Percentiles rank a stretch among this genome's conserved stretches.
These are phyloP conservation scores for Pneumocystis sp. DNA, from an alignment of 1,139 yeast species.

Conservation along the genomic window DNA sequence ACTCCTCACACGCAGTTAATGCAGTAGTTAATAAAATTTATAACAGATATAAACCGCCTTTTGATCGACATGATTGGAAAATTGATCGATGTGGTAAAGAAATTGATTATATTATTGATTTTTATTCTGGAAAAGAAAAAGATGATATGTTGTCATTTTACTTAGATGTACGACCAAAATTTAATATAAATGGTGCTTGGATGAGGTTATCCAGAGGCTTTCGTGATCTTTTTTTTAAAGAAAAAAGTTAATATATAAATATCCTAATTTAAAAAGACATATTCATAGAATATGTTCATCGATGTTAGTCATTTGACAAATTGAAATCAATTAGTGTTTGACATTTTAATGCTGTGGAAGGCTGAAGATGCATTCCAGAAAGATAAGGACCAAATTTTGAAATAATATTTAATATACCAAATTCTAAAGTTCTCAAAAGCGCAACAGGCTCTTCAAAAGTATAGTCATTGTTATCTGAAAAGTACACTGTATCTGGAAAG, in stretches of 20 bases:
- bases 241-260: not conserved
- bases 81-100: slow-evolving; percentile 74
- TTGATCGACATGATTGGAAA: slow-evolving; percentile 94
- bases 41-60: slow-evolving; percentile 57
- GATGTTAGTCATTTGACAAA: not conserved
- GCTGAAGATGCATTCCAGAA: slow-evolving; percentile 14
- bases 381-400: slow-evolving; percentile 20
- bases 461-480: slow-evolving; percentile 1
- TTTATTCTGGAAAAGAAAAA: slow-evolving; percentile 53
- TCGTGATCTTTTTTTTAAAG: slow-evolving; percentile 39
- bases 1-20: not conserved
- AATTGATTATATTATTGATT: slow-evolving; percentile 85
- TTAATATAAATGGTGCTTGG: slow-evolving; percentile 69
- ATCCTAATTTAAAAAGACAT: not conserved
- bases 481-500: slow-evolving; percentile 22
- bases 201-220: slow-evolving; percentile 33
- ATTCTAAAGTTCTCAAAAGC: slow-evolving; percentile 16
- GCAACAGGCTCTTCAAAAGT: slow-evolving; percentile 11
- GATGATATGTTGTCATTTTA: slow-evolving; percentile 47
- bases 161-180: slow-evolving; percentile 82
- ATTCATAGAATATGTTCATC: not conserved
- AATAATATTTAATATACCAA: slow-evolving; percentile 20
- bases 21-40: not conserved
- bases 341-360: not conserved
- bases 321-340: not conserved